Percentiles rank a stretch among this genome's conserved stretches.
Conservation (phyloP, 441 rosid genomes). For the California macrophylla region DNA sequence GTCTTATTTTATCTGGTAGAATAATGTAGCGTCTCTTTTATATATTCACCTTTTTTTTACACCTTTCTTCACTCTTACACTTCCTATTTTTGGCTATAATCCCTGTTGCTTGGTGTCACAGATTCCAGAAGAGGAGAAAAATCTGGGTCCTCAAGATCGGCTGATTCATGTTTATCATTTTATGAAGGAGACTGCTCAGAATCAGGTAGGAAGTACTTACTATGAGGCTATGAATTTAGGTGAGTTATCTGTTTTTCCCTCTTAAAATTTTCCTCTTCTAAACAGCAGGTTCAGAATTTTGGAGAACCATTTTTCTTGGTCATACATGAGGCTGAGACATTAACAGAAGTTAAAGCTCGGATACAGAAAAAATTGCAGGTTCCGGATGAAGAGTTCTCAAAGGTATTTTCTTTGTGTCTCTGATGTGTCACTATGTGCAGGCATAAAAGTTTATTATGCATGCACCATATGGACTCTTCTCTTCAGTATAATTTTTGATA, state of each 20-base stretch:
- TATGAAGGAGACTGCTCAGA: conserved; percentile 54
- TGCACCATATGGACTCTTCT: neutral
- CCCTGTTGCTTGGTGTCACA: conserved; percentile 21
- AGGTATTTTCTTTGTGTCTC: conserved; percentile 28
- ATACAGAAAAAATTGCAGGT: conserved; percentile 58
- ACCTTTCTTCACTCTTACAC: neutral
- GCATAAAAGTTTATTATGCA: neutral
- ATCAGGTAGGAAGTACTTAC: conserved; percentile 33
- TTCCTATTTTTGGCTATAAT: conserved; percentile 1
- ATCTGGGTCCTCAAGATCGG: conserved; percentile 60
- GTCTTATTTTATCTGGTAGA: conserved; percentile 3
- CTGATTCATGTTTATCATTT: conserved; percentile 62
- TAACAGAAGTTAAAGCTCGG: conserved; percentile 50
- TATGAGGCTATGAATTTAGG: neutral
- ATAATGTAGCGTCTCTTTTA: neutral
- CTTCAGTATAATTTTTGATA: neutral
- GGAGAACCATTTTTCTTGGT: conserved; percentile 69
- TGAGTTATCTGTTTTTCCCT: neutral
- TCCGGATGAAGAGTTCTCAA: conserved; percentile 54
- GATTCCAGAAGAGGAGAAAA: conserved; percentile 73
- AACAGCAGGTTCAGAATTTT: conserved; percentile 52
- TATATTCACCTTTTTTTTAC: neutral
- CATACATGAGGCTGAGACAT: conserved; percentile 52
- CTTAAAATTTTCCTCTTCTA: neutral
- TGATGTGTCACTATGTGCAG: neutral